Percentiles rank a stretch among this genome's conserved stretches.
These are phyloP conservation scores for Anthracocystis panici-leucophaei DNA, from an alignment of 1,284 basidiomycete species.

Conservation along the genomic window DNA sequence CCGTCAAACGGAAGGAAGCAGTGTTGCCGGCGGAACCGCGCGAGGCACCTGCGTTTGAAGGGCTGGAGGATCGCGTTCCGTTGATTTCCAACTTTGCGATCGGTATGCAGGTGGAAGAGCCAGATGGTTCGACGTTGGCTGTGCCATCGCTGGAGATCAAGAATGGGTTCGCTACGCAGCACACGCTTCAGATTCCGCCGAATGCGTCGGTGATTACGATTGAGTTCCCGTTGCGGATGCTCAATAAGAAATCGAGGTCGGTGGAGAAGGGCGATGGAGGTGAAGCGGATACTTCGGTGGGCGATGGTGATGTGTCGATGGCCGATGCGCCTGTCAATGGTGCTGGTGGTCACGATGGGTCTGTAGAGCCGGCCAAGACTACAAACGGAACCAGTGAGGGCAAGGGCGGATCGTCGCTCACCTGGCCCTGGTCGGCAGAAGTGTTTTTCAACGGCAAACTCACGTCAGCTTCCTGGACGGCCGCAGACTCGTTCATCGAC, in stretches of 20 bases:
- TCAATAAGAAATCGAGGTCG: conserved; percentile 11
- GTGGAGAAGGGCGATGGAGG: conserved; percentile 1
- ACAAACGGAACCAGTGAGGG: neutral
- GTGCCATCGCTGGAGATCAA: conserved; percentile 31
- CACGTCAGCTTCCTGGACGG: conserved; percentile 21
- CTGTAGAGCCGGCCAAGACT: neutral
- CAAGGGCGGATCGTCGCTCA: neutral
- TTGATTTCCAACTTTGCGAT: conserved; percentile 38
- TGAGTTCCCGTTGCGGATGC: conserved; percentile 36
- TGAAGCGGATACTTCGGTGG: conserved; percentile 8
- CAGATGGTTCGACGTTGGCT: conserved; percentile 18
- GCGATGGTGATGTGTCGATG: conserved; percentile 23
- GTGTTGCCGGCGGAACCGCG: conserved; percentile 25
- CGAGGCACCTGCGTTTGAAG: conserved; percentile 20
- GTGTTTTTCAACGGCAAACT: conserved; percentile 40
- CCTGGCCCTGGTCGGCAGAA: conserved; percentile 37
- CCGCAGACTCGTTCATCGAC: conserved; percentile 18
- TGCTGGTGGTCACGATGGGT: neutral
- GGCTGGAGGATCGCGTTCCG: conserved; percentile 31
- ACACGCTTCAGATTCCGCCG: conserved; percentile 45
- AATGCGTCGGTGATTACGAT: conserved; percentile 34
- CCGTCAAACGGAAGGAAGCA: conserved; percentile 31
- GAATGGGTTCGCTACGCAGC: conserved; percentile 35
- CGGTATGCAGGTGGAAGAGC: conserved; percentile 39
- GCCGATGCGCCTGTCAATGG: conserved; percentile 12